Evolutionary conservation across 805 yeast species (phyloP).

Genomic region (Cyberlindnera saturnus): DNA sequence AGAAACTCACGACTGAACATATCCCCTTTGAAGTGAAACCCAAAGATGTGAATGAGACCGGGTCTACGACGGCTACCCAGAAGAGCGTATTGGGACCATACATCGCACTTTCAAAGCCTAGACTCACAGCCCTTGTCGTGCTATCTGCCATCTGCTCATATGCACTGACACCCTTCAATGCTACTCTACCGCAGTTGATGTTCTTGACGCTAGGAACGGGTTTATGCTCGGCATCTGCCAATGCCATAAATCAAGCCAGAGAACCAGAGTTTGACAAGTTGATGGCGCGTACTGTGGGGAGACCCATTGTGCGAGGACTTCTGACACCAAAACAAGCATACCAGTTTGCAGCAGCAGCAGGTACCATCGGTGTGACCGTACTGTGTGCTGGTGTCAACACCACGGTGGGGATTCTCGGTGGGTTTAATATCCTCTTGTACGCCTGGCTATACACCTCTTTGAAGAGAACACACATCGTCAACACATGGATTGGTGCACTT

Average conservation of each 20-base stretch:
- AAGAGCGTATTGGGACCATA: conserved; percentile 46
- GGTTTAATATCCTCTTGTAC: conserved; percentile 71
- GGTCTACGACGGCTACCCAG: conserved; percentile 14
- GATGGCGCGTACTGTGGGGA: conserved; percentile 81
- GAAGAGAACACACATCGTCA: conserved; percentile 76
- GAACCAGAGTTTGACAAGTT: conserved; percentile 84
- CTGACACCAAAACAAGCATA: conserved; percentile 75
- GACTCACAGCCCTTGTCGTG: conserved; percentile 81
- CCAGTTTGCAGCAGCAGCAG: conserved; percentile 69
- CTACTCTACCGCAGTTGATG: conserved; percentile 62
- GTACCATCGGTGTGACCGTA: conserved; percentile 61
- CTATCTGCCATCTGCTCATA: conserved; percentile 90
- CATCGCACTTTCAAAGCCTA: conserved; percentile 82
- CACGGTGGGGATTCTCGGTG: conserved; percentile 77
- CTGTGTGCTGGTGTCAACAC: conserved; percentile 81
- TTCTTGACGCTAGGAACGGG: conserved; percentile 81
- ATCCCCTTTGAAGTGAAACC: conserved; percentile 56
- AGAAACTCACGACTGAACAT: conserved; percentile 18
- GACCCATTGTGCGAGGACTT: conserved; percentile 87
- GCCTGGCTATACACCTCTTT: conserved; percentile 89
- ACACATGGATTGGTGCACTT: conserved; percentile 98
- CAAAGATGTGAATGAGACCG: conserved; percentile 27
- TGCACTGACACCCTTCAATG: conserved; percentile 82
- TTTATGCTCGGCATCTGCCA: conserved; percentile 87
- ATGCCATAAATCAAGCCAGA: conserved; percentile 94